These are phyloP conservation scores for Pyrenophora seminiperda DNA, from an alignment of 2,329 filamentous ascomycete genomes.

Conservation along the genomic window DNA sequence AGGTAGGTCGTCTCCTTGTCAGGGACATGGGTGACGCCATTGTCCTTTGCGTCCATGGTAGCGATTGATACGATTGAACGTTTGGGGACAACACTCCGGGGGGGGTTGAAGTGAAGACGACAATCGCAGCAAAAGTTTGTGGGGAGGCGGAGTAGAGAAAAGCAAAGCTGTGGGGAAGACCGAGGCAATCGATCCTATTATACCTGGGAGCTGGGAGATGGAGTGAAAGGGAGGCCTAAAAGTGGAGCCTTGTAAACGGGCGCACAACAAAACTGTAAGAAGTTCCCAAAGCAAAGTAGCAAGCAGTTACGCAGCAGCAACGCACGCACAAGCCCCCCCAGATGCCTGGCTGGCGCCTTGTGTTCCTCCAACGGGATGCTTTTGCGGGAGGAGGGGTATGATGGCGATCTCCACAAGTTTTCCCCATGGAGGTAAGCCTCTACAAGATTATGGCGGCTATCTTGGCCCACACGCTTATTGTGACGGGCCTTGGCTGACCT, in stretches of 20 bases:
- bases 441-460: constrained; percentile 8
- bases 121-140: background rate
- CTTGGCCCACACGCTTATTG: constrained; percentile 11
- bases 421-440: constrained; percentile 16
- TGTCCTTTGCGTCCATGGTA: constrained; percentile 14
- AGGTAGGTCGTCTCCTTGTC: constrained; percentile 7
- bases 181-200: constrained; percentile 13
- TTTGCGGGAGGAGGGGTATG: constrained; percentile 9
- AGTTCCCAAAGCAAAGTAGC: background rate
- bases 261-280: constrained; percentile 11
- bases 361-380: constrained; percentile 6
- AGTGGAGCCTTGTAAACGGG: constrained; percentile 13
- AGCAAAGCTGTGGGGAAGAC: constrained; percentile 2
- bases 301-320: too few relatives aligned
- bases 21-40: background rate
- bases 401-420: constrained; percentile 7
- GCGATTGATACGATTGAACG: background rate
- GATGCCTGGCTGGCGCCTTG: constrained; percentile 1
- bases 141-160: constrained; percentile 1
- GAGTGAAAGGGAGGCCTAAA: constrained; percentile 14
- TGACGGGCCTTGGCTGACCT: constrained; percentile 7
- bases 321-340: constrained; percentile 1
- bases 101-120: too few relatives aligned
- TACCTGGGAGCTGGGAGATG: constrained; percentile 2
- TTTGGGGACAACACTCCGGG: background rate